These are phyloP conservation scores for Diaporthe velutina DNA, from an alignment of 2,329 filamentous ascomycete species.

Conservation along the genomic window DNA sequence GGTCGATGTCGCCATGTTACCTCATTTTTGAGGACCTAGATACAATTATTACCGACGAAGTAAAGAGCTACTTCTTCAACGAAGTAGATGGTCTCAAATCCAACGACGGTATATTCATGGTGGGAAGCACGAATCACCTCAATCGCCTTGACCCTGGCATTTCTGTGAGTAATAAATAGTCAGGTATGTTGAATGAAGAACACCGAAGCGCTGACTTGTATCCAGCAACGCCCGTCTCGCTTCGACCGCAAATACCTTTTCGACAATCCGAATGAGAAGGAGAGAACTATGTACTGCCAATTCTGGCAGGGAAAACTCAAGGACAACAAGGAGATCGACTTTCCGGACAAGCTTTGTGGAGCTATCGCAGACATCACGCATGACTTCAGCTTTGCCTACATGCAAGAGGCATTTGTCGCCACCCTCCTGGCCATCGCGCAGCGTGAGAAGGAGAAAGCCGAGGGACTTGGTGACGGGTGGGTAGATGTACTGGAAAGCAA, in stretches of 20 bases:
- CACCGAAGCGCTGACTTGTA: not conserved
- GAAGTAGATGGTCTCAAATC: slow-evolving; percentile 78
- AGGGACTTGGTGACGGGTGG: slow-evolving; percentile 52
- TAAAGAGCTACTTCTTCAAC: slow-evolving; percentile 79
- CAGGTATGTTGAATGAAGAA: no score
- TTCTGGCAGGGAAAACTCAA: slow-evolving; percentile 73
- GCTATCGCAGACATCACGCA: slow-evolving; percentile 73
- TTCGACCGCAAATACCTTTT: slow-evolving; percentile 79
- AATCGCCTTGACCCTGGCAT: slow-evolving; percentile 77
- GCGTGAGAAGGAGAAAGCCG: slow-evolving; percentile 36
- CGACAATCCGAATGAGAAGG: slow-evolving; percentile 65
- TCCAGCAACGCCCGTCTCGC: slow-evolving; percentile 71
- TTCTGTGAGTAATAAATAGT: slow-evolving; percentile 61
- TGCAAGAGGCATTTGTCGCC: slow-evolving; percentile 78
- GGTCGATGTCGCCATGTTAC: slow-evolving; percentile 75
- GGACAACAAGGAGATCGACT: slow-evolving; percentile 69
- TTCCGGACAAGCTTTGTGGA: slow-evolving; percentile 68
- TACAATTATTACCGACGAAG: slow-evolving; percentile 70
- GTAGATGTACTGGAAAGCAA: slow-evolving; percentile 48
- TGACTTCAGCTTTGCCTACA: slow-evolving; percentile 77
- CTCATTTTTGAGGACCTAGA: slow-evolving; percentile 81
- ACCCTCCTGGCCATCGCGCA: slow-evolving; percentile 70
- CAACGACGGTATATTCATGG: slow-evolving; percentile 80
- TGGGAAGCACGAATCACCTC: slow-evolving; percentile 75
- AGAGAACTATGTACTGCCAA: slow-evolving; percentile 70